Evolutionary conservation across 495 filamentous ascomycete species (phyloP).

Genomic region (Peziza echinospora): DNA sequence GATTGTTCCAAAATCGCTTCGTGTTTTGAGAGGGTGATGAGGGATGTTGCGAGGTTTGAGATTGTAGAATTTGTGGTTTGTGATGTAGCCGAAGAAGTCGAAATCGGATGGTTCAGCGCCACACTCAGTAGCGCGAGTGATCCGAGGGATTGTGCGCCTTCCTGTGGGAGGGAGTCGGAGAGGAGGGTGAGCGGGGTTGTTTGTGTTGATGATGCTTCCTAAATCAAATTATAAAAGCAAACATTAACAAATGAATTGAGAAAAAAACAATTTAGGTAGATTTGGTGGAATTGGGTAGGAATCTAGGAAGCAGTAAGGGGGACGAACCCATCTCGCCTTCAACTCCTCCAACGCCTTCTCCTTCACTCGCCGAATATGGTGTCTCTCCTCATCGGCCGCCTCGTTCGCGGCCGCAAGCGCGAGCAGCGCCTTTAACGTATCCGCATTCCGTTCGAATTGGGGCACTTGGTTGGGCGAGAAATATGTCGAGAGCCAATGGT

Average conservation of each 20-base stretch:
- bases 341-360: conserved; percentile 27
- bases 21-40: conserved; percentile 11
- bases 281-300: neutral
- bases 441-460: conserved; percentile 62
- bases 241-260: no score
- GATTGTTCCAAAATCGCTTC: conserved; percentile 14
- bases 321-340: conserved; percentile 22
- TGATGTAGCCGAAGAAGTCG: no score
- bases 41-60: conserved; percentile 5
- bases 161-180: neutral
- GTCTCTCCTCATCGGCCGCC: conserved; percentile 52
- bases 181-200: neutral
- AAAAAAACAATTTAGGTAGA: neutral
- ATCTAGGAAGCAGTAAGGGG: neutral
- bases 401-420: conserved; percentile 60
- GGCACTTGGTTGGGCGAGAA: conserved; percentile 40
- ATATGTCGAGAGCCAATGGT: conserved; percentile 54
- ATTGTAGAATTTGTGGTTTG: neutral
- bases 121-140: neutral
- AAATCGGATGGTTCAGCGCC: neutral
- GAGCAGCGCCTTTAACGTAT: conserved; percentile 57
- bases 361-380: conserved; percentile 38
- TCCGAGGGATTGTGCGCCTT: neutral
- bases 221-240: no score
- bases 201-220: no score